Evolutionary conservation across 2,329 filamentous ascomycete genomes (phyloP).

Genomic region (Keithomyces neogunnii): DNA sequence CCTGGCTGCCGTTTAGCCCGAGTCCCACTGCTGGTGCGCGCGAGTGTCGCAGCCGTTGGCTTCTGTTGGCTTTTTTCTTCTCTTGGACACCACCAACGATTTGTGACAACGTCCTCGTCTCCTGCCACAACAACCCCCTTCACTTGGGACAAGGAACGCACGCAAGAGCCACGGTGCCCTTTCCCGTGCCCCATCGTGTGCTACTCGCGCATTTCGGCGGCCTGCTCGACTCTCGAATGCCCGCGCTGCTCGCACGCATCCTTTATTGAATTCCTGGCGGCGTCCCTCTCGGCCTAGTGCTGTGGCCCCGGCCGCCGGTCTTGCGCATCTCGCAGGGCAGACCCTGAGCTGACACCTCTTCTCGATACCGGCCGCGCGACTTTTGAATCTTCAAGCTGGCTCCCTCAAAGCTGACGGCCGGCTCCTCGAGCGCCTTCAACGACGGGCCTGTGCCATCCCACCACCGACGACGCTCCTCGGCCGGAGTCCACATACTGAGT

Average conservation of each 20-base stretch:
- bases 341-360: not conserved
- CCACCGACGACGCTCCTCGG: constrained; percentile 42
- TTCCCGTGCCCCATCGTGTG: not conserved
- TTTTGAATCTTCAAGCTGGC: constrained; percentile 36
- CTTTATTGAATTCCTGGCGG: not conserved
- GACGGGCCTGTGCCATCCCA: constrained; percentile 39
- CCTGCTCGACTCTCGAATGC: not conserved
- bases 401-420: constrained; percentile 37
- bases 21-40: not conserved
- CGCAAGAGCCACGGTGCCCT: not conserved
- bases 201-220: not conserved
- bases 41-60: too few relatives aligned
- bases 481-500: constrained; percentile 21
- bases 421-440: constrained; percentile 47
- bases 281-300: not conserved
- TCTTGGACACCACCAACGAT: not conserved
- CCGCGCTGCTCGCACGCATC: not conserved
- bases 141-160: not conserved
- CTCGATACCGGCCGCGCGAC: constrained; percentile 5
- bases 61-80: not conserved
- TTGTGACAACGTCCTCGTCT: not conserved
- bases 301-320: not conserved
- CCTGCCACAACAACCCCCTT: not conserved
- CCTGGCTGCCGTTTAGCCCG: not conserved
- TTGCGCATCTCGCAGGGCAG: not conserved